Evolutionary conservation across 495 filamentous ascomycete species (phyloP), one percentile per base, ranked within the genome.

Genomic region (Daldinia concentrica): DNA sequence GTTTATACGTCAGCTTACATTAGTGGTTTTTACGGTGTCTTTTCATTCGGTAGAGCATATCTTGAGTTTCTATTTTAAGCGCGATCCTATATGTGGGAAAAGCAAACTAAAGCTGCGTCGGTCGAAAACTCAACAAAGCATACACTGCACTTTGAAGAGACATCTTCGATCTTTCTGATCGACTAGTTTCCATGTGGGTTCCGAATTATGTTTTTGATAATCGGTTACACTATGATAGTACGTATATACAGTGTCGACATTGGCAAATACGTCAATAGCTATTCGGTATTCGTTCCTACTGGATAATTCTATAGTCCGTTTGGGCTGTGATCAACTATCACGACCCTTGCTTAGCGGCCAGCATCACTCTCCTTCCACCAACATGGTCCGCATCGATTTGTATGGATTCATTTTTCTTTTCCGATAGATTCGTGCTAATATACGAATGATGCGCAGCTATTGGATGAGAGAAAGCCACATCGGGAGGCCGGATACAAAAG

Each of bases 1-100:
- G 43, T 11, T 48, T 48, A 48, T 48, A 48, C 43, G 19, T 48
- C 19, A 24, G 43, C 17, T 48, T 48, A 48, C 43, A 48, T 48
- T 48, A 48, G 19, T 24, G 43, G 19, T 22, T 48, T 22, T 48
- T 48, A 24, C 19, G 17, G 19, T 22, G 34, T 48, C 8, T 48
- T 24, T 17, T 48, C 12, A 24, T 48, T 48, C 43, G 43, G 9
- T 24, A 48, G 17, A 22, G 1, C 8, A 4, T 22, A 22, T 48
- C 19, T 9, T 11, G 19, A 24, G 43, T 48, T 48, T 9, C 43
- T 48, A 48, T 48, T 48, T 48, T 48, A 48, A 48, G 43, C 19
- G 2, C 19, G 43, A 48, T 48, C 43, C 43, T 48, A 22, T 48
- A 19, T 12, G 19, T 48, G 43, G 17, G 8, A 48, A 48, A 48